A percentile compares a stretch with the other conserved stretches of the same genome.
Conservation (phyloP, 1,284 basidiomycete genomes). For the Hemileia vastatrix region DNA sequence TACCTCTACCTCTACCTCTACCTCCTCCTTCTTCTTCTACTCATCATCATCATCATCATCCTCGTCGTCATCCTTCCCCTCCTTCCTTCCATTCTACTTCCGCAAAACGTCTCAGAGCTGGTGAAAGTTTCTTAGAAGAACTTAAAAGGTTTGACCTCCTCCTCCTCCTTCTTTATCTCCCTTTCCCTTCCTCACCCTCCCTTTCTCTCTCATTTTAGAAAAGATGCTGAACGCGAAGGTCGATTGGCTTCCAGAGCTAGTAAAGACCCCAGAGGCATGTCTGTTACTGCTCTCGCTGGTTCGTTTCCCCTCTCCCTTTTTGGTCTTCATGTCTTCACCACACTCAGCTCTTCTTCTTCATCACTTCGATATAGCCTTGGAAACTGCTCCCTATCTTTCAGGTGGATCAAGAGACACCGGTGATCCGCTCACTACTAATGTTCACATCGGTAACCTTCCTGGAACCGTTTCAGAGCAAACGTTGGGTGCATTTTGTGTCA, state of each 20-base stretch:
- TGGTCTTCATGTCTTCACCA: too few relatives aligned
- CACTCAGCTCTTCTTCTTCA: background rate
- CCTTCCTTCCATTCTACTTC: slow-evolving; percentile 2
- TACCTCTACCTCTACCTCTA: background rate
- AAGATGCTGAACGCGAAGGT: slow-evolving; percentile 21
- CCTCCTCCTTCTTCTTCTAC: background rate
- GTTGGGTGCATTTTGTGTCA: slow-evolving; percentile 35
- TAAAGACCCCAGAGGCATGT: slow-evolving; percentile 17
- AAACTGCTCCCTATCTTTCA: slow-evolving; percentile 19
- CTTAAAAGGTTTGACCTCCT: slow-evolving; percentile 8
- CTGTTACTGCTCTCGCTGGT: slow-evolving; percentile 18
- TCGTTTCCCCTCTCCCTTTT: too few relatives aligned
- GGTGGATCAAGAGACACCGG: slow-evolving; percentile 30
- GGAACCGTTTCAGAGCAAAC: slow-evolving; percentile 32
- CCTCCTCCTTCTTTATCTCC: background rate
- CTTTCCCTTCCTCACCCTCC: background rate
- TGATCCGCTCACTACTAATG: slow-evolving; percentile 39
- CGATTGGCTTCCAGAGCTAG: slow-evolving; percentile 14
- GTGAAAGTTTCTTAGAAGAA: slow-evolving; percentile 22
- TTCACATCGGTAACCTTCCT: slow-evolving; percentile 38
- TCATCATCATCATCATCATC: background rate
- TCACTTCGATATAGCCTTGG: slow-evolving; percentile 6
- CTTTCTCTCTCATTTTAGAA: slow-evolving; percentile 5
- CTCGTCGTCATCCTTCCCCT: background rate
- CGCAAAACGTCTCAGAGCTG: slow-evolving; percentile 2